Evolutionary conservation across 2,329 filamentous ascomycete species (phyloP), one percentile per base, ranked within the genome.

Genomic region (Didymella keratinophila): DNA sequence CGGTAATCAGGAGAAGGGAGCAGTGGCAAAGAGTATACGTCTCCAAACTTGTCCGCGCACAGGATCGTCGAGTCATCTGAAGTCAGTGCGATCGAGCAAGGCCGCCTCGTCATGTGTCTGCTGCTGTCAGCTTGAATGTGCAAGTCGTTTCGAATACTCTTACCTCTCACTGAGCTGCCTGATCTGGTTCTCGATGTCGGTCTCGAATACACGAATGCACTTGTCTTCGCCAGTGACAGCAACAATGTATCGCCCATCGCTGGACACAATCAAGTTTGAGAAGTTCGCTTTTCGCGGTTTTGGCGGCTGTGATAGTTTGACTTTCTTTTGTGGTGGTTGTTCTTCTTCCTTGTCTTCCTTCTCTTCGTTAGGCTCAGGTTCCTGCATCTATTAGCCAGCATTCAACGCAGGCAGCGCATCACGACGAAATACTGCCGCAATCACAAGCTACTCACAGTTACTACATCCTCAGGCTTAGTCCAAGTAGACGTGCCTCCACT

Each of bases 21-120:
- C 3, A 98, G 81, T 14, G 95, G 94, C 8, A 99, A 79, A 11
- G 91, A 86, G 78, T 97, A 98, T 60, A 97, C 94, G 75, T 99
- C 95, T 65, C 95, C 95, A 71, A 98, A 98, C 77, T 99, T 99
- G 81, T 99, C 95, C 51, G 88, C 94, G 61, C 87, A 88, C 57
- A 98, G 78, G 62, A 99, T 91, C 9, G 87, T 90, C 42, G 83
- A 82, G 61, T 86, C 83, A 72, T 93, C 89, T 37, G 86, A 80
- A 8, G 89, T 87, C 51, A 97, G 78, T 50, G 84, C 80, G 57
- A 98, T 81, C 34, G 90, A 87, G 72, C 89, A 94, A 12, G 93
- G 92, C 34, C 93, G 88, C 80, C 97, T 98, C 37, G 93, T 92
- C 90, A 98, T 96, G 58, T 79, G 80, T 76, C 92, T 94, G 6